Evolutionary conservation across 306 rosid genomes (phyloP).

Genomic region (Vigna hirtella): DNA sequence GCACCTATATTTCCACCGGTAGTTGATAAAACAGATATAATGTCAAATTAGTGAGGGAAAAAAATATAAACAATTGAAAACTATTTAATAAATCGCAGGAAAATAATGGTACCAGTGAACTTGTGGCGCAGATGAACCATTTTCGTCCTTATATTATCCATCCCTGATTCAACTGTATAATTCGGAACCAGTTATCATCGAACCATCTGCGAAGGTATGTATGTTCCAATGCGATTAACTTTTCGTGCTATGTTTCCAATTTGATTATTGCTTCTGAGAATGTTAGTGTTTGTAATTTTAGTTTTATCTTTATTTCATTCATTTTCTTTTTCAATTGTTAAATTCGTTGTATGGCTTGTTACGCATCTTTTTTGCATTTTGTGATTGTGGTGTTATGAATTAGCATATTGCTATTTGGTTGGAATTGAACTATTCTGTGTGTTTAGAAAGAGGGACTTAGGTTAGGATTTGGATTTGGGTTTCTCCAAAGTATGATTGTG

Average conservation of each 20-base stretch:
- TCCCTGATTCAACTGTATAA: neutral
- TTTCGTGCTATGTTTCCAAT: neutral
- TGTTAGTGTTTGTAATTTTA: neutral
- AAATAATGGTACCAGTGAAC: neutral
- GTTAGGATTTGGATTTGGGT: neutral
- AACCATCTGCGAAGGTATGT: constrained; percentile 1
- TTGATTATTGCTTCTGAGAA: neutral
- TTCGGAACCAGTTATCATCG: neutral
- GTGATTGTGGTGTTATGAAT: neutral
- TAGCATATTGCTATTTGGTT: neutral
- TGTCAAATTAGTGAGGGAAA: neutral
- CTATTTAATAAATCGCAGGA: neutral
- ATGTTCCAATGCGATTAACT: neutral
- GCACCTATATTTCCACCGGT: too few relatives aligned
- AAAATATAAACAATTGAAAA: neutral
- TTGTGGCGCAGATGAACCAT: neutral
- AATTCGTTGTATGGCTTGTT: neutral
- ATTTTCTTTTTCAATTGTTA: neutral
- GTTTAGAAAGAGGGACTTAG: neutral
- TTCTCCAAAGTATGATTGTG: neutral
- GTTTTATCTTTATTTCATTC: neutral
- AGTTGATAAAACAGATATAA: neutral
- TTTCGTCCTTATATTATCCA: constrained; percentile 11
- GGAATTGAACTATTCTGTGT: neutral
- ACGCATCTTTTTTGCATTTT: neutral